Percentiles rank a stretch among this genome's conserved stretches.
Conservation (phyloP, 2,329 filamentous ascomycete genomes). For the Fusarium agapanthi region DNA sequence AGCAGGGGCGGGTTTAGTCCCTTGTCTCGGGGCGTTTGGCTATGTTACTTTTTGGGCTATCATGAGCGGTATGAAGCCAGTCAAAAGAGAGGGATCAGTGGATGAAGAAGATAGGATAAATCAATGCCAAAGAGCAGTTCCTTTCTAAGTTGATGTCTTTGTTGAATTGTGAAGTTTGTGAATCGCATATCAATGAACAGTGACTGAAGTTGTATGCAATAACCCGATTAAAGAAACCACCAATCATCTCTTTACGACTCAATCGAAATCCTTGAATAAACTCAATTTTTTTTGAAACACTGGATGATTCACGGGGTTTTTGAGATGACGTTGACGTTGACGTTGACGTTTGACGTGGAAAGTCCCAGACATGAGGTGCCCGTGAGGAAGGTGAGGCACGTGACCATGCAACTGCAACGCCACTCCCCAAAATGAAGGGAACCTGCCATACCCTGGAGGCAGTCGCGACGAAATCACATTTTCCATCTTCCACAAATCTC, state of each 20-base stretch:
- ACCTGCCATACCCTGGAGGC: conserved; percentile 17
- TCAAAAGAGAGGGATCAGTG: conserved; percentile 37
- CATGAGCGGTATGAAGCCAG: conserved; percentile 40
- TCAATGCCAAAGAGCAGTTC: conserved; percentile 38
- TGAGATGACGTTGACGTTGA: neutral
- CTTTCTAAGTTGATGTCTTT: conserved; percentile 16
- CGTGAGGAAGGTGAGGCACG: conserved; percentile 1
- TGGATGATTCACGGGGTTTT: neutral
- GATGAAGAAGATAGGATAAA: conserved; percentile 35
- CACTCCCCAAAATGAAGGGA: neutral
- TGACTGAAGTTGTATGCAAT: neutral
- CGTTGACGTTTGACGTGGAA: neutral
- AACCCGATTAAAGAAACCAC: neutral
- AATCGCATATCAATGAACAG: neutral
- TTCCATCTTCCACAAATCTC: neutral
- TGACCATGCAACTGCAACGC: conserved; percentile 9
- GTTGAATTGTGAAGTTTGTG: neutral
- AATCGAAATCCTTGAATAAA: neutral
- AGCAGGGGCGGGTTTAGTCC: conserved; percentile 31
- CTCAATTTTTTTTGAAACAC: neutral
- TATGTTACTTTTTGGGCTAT: conserved; percentile 36
- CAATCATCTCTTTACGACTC: neutral
- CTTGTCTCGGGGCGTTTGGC: conserved; percentile 41
- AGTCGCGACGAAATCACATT: neutral
- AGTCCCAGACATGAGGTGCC: neutral